Base-by-base conservation (phyloP, 108 stramenopile species). In the Discostella pseudostelligera region DNA sequence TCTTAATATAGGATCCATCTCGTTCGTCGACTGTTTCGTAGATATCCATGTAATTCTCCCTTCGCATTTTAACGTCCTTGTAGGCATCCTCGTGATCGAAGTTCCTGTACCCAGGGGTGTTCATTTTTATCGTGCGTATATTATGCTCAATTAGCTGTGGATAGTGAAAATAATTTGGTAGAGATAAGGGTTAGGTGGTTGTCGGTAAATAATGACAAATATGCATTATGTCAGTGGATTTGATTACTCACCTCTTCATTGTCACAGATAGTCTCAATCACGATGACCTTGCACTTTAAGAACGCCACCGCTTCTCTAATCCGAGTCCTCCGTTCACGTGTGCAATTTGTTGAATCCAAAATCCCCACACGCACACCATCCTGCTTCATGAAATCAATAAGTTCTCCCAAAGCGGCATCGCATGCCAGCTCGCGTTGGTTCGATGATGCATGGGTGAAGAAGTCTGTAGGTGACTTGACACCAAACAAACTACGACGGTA, bases 331-430 rank as follows among this genome's bases (percentile, higher is more conserved):
- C 96, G 83, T 36, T 74, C 79, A 49, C 60, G 61, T 14, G 94
- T 94, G 26, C 86, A 80, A 76, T 99, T 98, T 55, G 99, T 98
- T 0, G 97, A 97, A 77, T 99, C 99, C 44, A 97, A 74, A 21
- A 98, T 94, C 0, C 95, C 98, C 3, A 97, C 90, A 45, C 97
- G 92, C 1, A 92, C 90, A 13, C 92, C 87, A 65, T 86, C 87
- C 48, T 87, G 69, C 25, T 76, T 63, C 74, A 97, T 80, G 50
- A 83, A 97, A 1, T 81, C 75, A 10, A 92, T 74, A 66, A 98
- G 72, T 75, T 98, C 97, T 11, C 74, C 74, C 68, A 98, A 59
- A 0, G 98, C 98, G 7, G 84, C 83, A 62, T 96, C 65, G 62
- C 96, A 92, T 12, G 93, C 83, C 66, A 83, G 70, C 29, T 70